A percentile compares a stretch with the other conserved stretches of the same genome.
phyloP scores from a whole-genome alignment of 768 basidiomycete species.

The Russula foetens region DNA sequence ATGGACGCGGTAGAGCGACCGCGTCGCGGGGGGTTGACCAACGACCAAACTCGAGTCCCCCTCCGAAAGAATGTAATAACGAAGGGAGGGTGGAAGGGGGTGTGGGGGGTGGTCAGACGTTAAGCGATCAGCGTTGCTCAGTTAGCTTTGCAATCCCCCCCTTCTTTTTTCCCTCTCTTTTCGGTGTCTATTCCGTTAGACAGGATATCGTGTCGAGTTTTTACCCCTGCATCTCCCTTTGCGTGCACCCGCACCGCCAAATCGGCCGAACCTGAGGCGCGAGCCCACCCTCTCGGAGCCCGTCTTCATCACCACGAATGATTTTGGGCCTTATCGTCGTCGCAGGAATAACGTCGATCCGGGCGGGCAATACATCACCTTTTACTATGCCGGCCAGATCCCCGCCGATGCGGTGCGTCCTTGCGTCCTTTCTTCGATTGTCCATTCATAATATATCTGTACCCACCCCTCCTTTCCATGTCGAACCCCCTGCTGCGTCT shows the following conservation, averaged over 20 bases:
- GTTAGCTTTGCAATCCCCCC: background rate
- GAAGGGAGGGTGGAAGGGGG: background rate
- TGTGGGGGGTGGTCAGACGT: too few relatives aligned
- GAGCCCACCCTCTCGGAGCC: slow-evolving; percentile 34
- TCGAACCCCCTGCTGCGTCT: background rate
- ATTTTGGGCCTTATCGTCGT: slow-evolving; percentile 24
- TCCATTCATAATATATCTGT: too few relatives aligned
- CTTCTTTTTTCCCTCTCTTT: background rate
- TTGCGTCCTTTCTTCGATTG: too few relatives aligned
- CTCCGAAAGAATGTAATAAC: too few relatives aligned
- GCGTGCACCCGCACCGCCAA: slow-evolving; percentile 32
- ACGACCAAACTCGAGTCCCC: too few relatives aligned
- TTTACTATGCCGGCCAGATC: slow-evolving; percentile 51
- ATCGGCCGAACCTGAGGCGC: background rate
- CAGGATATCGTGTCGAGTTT: slow-evolving; percentile 41
- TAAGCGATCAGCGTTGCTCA: too few relatives aligned
- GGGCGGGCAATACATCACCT: slow-evolving; percentile 44
- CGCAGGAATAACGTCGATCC: slow-evolving; percentile 11
- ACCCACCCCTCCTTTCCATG: too few relatives aligned
- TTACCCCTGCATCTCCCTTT: slow-evolving; percentile 38
- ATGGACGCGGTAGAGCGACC: too few relatives aligned
- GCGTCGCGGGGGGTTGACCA: too few relatives aligned
- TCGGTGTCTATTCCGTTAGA: slow-evolving; percentile 27
- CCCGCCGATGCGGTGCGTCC: slow-evolving; percentile 41
- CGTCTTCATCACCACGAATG: slow-evolving; percentile 32